A percentile compares a stretch with the other conserved stretches of the same genome.
These are phyloP conservation scores for Pythium biforme DNA, from an alignment of 352 stramenopile species.

Conservation along the genomic window DNA sequence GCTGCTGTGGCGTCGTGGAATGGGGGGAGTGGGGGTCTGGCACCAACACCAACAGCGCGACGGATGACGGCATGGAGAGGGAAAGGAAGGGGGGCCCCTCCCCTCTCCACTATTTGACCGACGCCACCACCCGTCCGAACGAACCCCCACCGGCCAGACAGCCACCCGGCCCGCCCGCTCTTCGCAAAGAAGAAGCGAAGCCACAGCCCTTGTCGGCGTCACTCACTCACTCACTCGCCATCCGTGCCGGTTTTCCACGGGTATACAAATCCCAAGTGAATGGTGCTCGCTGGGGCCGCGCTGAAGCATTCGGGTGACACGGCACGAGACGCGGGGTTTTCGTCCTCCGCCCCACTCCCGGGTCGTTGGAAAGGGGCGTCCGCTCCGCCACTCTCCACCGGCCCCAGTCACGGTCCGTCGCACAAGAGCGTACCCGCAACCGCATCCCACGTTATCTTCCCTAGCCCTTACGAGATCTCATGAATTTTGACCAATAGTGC, in stretches of 20 bases:
- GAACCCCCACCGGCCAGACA: not conserved
- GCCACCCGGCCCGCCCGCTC: slow-evolving; percentile 19
- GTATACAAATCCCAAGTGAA: slow-evolving; percentile 31
- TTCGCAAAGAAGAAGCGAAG: slow-evolving; percentile 27
- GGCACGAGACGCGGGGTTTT: slow-evolving; percentile 4
- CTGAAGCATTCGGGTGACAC: slow-evolving; percentile 8
- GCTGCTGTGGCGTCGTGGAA: slow-evolving; percentile 5
- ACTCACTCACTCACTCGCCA: slow-evolving; percentile 18
- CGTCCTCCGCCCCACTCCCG: not conserved
- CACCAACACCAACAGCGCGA: slow-evolving; percentile 9
- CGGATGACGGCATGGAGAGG: slow-evolving; percentile 17
- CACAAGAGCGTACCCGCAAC: slow-evolving; percentile 8
- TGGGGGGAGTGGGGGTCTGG: slow-evolving; percentile 10
- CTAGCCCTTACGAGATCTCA: slow-evolving; percentile 11
- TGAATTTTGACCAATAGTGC: slow-evolving; percentile 13
- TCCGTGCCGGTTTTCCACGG: slow-evolving; percentile 6
- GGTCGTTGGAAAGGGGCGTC: not conserved
- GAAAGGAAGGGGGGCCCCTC: slow-evolving; percentile 2
- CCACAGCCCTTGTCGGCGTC: slow-evolving; percentile 19
- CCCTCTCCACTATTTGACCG: slow-evolving; percentile 15
- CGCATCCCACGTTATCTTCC: slow-evolving; percentile 2
- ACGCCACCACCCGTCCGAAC: slow-evolving; percentile 22
- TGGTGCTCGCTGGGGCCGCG: too few relatives aligned
- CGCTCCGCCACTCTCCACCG: slow-evolving; percentile 7
- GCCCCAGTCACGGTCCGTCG: too few relatives aligned